Percentiles rank a stretch among this genome's conserved stretches.
Evolutionary conservation across 164 flowering plant species (phyloP).

Genomic region (Tetrastigma voinierianum): DNA sequence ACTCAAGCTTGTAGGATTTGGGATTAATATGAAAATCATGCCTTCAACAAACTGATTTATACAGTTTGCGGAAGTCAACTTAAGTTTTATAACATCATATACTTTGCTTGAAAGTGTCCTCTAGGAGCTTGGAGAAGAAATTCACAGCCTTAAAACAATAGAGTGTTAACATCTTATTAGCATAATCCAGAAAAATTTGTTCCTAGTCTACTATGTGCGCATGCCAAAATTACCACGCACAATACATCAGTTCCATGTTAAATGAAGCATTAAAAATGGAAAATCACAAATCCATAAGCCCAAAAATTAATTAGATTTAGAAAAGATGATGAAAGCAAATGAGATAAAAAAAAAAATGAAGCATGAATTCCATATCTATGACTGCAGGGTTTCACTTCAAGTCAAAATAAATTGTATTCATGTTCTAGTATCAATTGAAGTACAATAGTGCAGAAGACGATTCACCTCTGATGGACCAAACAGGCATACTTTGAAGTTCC

Average conservation of each 20-base stretch:
- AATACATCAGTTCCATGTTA: background rate
- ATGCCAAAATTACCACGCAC: background rate
- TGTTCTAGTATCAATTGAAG: background rate
- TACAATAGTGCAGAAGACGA: background rate
- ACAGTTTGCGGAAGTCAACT: background rate
- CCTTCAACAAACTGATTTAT: too few species aligned
- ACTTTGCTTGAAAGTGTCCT: background rate
- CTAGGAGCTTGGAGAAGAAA: background rate
- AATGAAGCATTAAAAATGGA: background rate
- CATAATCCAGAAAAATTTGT: background rate
- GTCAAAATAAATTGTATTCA: too few species aligned
- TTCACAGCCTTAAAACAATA: background rate
- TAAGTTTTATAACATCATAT: background rate
- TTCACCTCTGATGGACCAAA: constrained; percentile 98
- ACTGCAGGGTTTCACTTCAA: too few species aligned
- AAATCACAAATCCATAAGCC: background rate
- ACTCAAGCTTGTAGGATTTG: too few species aligned
- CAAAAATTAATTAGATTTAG: background rate
- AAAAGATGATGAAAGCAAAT: background rate
- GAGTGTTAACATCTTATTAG: background rate
- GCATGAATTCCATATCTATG: background rate
- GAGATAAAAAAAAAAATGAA: background rate
- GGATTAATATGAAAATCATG: too few species aligned
- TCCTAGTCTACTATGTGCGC: background rate
- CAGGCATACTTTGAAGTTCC: constrained; percentile 95